Percentiles rank a stretch among this genome's conserved stretches.
These are phyloP conservation scores for Candida michaelii DNA, from an alignment of 805 yeast species.

Conservation along the genomic window DNA sequence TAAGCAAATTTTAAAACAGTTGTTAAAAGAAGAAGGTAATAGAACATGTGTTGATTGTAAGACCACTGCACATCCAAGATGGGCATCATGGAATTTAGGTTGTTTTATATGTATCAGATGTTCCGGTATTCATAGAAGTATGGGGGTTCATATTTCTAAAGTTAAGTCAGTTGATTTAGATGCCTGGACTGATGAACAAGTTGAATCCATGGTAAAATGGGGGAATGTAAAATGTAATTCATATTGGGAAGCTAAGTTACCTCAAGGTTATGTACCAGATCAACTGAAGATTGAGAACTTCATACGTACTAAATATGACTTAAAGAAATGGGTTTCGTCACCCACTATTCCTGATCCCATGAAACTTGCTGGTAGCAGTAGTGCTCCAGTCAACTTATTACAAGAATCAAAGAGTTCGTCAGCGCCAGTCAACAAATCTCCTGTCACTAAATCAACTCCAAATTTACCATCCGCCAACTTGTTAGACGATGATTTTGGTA, in stretches of 20 bases:
- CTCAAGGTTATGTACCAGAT: constrained; percentile 72
- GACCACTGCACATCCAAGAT: constrained; percentile 83
- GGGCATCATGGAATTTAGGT: constrained; percentile 98
- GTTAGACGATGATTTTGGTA: constrained; percentile 44
- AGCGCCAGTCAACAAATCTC: not conserved
- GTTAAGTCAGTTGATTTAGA: constrained; percentile 94
- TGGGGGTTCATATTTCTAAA: constrained; percentile 93
- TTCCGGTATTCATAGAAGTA: constrained; percentile 91
- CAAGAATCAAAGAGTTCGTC: not conserved
- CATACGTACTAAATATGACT: constrained; percentile 87
- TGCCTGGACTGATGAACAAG: constrained; percentile 94
- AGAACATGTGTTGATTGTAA: constrained; percentile 90
- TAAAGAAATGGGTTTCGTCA: constrained; percentile 81
- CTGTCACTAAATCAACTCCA: constrained; percentile 4
- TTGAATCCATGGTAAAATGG: constrained; percentile 78
- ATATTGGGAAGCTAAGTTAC: constrained; percentile 83
- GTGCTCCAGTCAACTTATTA: constrained; percentile 3
- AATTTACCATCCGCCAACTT: constrained; percentile 14
- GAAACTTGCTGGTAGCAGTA: constrained; percentile 21
- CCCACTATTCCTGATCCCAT: constrained; percentile 59
- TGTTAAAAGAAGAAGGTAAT: constrained; percentile 77
- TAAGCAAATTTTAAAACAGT: constrained; percentile 69
- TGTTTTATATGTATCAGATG: constrained; percentile 91
- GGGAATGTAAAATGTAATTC: constrained; percentile 78
- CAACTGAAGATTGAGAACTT: constrained; percentile 83